Evolutionary conservation across 305 asterid species (phyloP).

Genomic region (Euphrasia arctica): DNA sequence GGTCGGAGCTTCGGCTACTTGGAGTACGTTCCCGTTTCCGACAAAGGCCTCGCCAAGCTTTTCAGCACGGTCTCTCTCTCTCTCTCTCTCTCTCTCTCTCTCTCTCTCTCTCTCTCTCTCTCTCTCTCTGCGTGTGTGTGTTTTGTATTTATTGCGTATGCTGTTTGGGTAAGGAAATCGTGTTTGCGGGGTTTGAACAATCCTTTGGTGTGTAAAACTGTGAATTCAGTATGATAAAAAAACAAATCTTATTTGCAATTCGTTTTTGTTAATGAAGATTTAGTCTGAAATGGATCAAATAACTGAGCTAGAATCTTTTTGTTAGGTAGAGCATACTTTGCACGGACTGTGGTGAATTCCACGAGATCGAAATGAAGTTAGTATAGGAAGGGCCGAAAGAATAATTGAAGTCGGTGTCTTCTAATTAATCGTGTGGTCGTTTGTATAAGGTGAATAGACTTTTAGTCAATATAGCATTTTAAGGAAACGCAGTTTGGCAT

Average conservation of each 20-base stretch:
- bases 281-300: not conserved
- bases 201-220: not conserved
- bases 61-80: constrained; percentile 67
- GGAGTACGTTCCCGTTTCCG: constrained; percentile 77
- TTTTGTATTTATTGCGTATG: not conserved
- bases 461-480: not conserved
- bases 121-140: not conserved
- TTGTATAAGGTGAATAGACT: not conserved
- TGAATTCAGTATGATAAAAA: not conserved
- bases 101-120: no score
- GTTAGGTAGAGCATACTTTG: not conserved
- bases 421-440: not conserved
- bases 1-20: constrained; percentile 84
- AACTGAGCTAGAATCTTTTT: no score
- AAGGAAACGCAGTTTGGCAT: not conserved
- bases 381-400: not conserved
- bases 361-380: not conserved
- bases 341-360: not conserved
- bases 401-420: not conserved
- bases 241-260: no score
- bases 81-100: not conserved
- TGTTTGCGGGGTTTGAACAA: not conserved
- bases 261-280: not conserved
- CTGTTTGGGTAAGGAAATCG: not conserved
- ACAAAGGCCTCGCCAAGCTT: constrained; percentile 77